Evolutionary conservation across 106 monocot genomes (phyloP).

Genomic region (Allium cepa): DNA sequence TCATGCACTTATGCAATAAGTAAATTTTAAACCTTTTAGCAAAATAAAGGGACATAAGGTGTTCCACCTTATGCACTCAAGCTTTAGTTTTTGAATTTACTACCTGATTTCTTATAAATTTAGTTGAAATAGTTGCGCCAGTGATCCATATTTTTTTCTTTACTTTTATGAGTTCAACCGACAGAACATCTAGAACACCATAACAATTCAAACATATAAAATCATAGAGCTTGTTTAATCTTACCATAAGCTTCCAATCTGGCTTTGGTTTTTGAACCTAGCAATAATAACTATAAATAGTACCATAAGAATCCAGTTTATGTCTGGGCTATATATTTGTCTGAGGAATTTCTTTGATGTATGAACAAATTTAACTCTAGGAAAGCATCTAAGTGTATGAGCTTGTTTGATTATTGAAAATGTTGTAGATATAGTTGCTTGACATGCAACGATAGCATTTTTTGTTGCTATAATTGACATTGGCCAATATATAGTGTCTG

Average conservation of each 20-base stretch:
- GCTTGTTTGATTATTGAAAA: slow-evolving; percentile 93
- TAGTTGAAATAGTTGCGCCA: no score
- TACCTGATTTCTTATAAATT: no score
- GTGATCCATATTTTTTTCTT: no score
- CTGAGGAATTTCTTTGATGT: slow-evolving; percentile 89
- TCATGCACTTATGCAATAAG: no score
- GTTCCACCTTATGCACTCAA: no score
- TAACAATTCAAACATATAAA: no score
- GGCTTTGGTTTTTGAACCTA: slow-evolving; percentile 86
- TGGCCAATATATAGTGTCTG: slow-evolving; percentile 78
- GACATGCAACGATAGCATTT: slow-evolving; percentile 78
- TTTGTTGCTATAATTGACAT: slow-evolving; percentile 68
- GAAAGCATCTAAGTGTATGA: slow-evolving; percentile 80
- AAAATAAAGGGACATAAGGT: no score
- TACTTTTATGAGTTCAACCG: no score
- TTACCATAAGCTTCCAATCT: slow-evolving; percentile 96
- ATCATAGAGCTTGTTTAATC: neutral
- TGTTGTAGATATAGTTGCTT: slow-evolving; percentile 90
- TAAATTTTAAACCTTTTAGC: no score
- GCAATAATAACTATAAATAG: slow-evolving; percentile 83
- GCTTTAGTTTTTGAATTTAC: no score
- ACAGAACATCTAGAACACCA: no score
- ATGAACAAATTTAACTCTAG: slow-evolving; percentile 83
- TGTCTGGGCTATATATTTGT: slow-evolving; percentile 94
- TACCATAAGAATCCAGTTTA: slow-evolving; percentile 92